Conservation (phyloP, 371 early-diverging fungal genomes). For the Rhizopus microsporus region DNA sequence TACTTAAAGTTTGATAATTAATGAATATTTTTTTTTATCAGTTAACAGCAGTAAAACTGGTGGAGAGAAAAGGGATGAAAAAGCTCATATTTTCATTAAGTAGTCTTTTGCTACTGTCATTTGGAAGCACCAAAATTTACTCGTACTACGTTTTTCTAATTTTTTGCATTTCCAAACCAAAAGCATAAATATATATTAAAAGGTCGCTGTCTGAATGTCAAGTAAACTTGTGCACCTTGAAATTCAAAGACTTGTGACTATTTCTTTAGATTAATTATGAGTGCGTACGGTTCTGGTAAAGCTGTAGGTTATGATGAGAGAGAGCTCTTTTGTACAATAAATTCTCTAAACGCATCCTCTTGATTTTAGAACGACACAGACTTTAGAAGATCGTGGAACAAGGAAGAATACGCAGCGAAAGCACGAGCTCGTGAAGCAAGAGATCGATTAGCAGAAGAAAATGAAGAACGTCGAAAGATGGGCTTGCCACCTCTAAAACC, state of each 20-base stretch:
- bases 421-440: constrained; percentile 52
- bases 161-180: no score
- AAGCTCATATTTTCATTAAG: no score
- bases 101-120: no score
- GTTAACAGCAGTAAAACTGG: no score
- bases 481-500: constrained; percentile 40
- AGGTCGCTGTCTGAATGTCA: no score
- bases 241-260: not conserved
- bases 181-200: no score
- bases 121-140: no score
- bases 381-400: constrained; percentile 70
- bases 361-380: constrained; percentile 44
- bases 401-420: constrained; percentile 57
- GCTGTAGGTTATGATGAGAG: constrained; percentile 14
- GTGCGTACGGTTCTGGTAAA: constrained; percentile 35
- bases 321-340: not conserved
- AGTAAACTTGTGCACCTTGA: no score
- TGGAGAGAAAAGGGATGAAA: no score
- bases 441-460: constrained; percentile 38
- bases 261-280: constrained; percentile 8
- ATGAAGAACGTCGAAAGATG: constrained; percentile 41
- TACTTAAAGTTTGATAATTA: no score
- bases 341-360: not conserved
- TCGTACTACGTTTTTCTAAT: no score
- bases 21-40: no score